Conservation (phyloP, 495 filamentous ascomycete genomes). For the Niebla homalea region DNA sequence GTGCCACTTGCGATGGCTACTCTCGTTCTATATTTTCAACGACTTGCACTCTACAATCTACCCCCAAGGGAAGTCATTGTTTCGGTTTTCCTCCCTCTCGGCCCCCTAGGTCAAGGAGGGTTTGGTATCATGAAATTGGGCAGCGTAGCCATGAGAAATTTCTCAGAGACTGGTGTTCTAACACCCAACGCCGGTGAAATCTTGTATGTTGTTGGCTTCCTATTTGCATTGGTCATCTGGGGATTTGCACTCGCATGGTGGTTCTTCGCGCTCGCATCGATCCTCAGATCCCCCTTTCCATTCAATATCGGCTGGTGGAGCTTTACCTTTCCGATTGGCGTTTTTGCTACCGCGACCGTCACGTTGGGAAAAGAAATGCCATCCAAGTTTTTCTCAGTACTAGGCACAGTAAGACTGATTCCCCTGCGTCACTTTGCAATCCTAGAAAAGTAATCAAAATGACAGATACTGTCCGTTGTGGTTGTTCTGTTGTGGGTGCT, state of each 20-base stretch:
- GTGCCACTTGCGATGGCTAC: slow-evolving; percentile 40
- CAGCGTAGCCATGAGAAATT: slow-evolving; percentile 32
- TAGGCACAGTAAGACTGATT: slow-evolving; percentile 29
- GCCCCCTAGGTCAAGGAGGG: slow-evolving; percentile 46
- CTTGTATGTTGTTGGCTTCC: slow-evolving; percentile 40
- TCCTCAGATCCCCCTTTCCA: slow-evolving; percentile 35
- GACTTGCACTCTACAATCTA: slow-evolving; percentile 42
- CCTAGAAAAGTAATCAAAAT: neutral
- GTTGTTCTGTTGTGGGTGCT: slow-evolving; percentile 41
- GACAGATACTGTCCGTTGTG: slow-evolving; percentile 32
- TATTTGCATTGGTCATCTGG: slow-evolving; percentile 44
- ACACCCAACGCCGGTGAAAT: slow-evolving; percentile 30
- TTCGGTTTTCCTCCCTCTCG: slow-evolving; percentile 47
- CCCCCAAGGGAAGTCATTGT: slow-evolving; percentile 47
- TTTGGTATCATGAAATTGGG: slow-evolving; percentile 46
- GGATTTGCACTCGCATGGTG: slow-evolving; percentile 50
- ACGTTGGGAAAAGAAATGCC: slow-evolving; percentile 35
- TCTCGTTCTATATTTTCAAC: slow-evolving; percentile 47
- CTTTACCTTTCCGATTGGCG: slow-evolving; percentile 47
- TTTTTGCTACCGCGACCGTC: slow-evolving; percentile 35
- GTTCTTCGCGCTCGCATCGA: slow-evolving; percentile 38
- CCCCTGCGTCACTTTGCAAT: slow-evolving; percentile 8
- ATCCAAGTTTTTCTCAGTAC: slow-evolving; percentile 40
- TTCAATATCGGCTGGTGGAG: slow-evolving; percentile 62
- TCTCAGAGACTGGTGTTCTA: slow-evolving; percentile 29